Conservation (phyloP, 192 early-diverging fungal species). For the Backusella parvicylindrica region DNA sequence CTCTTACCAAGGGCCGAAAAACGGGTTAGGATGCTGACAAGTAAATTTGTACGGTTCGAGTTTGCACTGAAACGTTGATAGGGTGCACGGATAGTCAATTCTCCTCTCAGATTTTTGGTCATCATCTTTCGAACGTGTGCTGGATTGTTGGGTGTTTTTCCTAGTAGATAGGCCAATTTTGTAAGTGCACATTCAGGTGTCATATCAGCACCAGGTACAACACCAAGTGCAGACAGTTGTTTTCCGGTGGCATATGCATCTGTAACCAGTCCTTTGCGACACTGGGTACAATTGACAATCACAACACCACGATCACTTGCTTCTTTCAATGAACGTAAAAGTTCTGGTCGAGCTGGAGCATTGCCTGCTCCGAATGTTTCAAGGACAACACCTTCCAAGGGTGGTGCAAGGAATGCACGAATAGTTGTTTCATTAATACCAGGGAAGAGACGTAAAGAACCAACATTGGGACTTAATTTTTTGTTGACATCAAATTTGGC, state of each 20-base stretch:
- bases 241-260: constrained; percentile 91
- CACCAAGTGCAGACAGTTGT: constrained; percentile 72
- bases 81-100: constrained; percentile 73
- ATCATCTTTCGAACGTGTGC: constrained; percentile 74
- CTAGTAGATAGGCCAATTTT: constrained; percentile 91
- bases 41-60: constrained; percentile 48
- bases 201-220: constrained; percentile 92
- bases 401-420: constrained; percentile 78
- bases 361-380: constrained; percentile 98
- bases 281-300: constrained; percentile 96
- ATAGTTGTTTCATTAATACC: constrained; percentile 90
- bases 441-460: constrained; percentile 87
- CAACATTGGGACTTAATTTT: constrained; percentile 81
- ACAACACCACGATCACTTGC: constrained; percentile 92
- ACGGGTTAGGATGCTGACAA: constrained; percentile 47
- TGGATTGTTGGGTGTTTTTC: constrained; percentile 41
- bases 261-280: constrained; percentile 81
- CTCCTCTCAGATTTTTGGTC: constrained; percentile 85
- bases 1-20: constrained; percentile 23
- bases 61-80: constrained; percentile 66
- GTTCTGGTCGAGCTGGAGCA: constrained; percentile 84
- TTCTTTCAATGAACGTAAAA: constrained; percentile 78
- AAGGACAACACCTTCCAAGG: constrained; percentile 87
- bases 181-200: constrained; percentile 95
- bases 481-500: constrained; percentile 84